Conservation (phyloP, 2,329 filamentous ascomycete genomes). For the Penicillium sp. region DNA sequence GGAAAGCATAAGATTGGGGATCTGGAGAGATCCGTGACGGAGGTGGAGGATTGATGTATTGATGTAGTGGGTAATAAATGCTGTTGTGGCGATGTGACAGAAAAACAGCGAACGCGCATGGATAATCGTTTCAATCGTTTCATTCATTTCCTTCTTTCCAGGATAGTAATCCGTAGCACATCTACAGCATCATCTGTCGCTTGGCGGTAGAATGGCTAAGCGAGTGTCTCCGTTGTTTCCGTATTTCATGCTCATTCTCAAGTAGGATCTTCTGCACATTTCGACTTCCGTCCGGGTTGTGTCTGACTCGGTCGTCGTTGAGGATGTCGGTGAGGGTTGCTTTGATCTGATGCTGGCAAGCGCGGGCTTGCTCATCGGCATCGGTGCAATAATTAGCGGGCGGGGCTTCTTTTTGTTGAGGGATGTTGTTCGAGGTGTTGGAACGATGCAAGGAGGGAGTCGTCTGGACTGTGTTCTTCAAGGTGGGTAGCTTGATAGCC, state of each 20-base stretch:
- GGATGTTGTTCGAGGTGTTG: neutral
- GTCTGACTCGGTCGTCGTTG: conserved; percentile 56
- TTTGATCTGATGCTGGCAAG: conserved; percentile 45
- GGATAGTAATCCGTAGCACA: too few relatives aligned
- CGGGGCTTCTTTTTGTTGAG: neutral
- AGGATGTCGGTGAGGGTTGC: conserved; percentile 59
- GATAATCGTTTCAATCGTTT: too few relatives aligned
- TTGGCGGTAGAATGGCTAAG: neutral
- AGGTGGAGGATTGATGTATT: neutral
- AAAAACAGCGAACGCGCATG: neutral
- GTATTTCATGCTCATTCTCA: conserved; percentile 58
- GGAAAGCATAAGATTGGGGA: conserved; percentile 15
- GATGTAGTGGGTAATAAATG: neutral
- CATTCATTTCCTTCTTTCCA: neutral
- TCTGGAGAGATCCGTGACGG: conserved; percentile 20
- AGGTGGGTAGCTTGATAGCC: neutral
- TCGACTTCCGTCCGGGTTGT: conserved; percentile 51
- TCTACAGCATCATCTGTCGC: neutral
- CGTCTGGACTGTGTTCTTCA: neutral
- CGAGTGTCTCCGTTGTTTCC: conserved; percentile 7
- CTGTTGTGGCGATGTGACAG: neutral
- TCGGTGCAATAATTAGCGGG: neutral
- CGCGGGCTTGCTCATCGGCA: conserved; percentile 1
- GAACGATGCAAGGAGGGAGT: neutral
- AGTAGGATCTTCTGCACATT: conserved; percentile 59